Percentiles rank a stretch among this genome's conserved stretches.
Evolutionary conservation across 345 rosid genomes (phyloP).

Genomic region (Brassica cretica): DNA sequence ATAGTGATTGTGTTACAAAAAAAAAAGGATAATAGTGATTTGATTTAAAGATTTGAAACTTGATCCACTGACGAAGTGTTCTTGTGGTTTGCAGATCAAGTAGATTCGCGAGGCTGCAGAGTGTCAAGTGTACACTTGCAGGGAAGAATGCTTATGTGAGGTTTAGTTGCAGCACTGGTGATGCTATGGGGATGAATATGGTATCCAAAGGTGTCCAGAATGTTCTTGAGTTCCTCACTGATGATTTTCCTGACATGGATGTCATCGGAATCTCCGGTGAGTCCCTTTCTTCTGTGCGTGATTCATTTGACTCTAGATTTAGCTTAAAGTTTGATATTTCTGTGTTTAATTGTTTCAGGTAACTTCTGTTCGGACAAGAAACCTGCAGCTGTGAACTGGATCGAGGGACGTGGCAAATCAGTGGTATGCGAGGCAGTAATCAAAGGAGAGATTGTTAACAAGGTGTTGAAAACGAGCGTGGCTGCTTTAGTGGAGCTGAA

Average conservation of each 20-base stretch:
- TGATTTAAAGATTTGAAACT: background rate
- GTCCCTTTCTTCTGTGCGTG: background rate
- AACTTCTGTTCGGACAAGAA: slow-evolving; percentile 90
- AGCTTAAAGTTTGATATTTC: background rate
- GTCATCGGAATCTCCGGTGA: slow-evolving; percentile 78
- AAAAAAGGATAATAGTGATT: background rate
- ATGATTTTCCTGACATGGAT: slow-evolving; percentile 86
- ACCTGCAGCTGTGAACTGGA: slow-evolving; percentile 94
- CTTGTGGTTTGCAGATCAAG: slow-evolving; percentile 58
- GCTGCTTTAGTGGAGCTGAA: slow-evolving; percentile 79
- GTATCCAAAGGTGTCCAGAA: slow-evolving; percentile 92
- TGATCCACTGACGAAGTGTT: background rate
- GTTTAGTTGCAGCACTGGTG: slow-evolving; percentile 82
- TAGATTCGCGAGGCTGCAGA: slow-evolving; percentile 70
- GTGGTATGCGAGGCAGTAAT: slow-evolving; percentile 88
- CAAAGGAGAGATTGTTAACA: slow-evolving; percentile 71
- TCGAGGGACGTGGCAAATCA: slow-evolving; percentile 91
- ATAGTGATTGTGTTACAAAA: too few species aligned
- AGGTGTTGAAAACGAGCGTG: slow-evolving; percentile 70
- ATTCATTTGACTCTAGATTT: background rate
- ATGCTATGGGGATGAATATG: slow-evolving; percentile 99
- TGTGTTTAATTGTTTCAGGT: slow-evolving; percentile 40
- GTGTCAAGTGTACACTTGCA: slow-evolving; percentile 59
- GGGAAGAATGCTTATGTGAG: slow-evolving; percentile 85
- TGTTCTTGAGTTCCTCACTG: slow-evolving; percentile 72